Percentiles rank a stretch among this genome's conserved stretches.
phyloP scores from a whole-genome alignment of 805 yeast genomes.

The Vanderwaltozyma tropicalis region DNA sequence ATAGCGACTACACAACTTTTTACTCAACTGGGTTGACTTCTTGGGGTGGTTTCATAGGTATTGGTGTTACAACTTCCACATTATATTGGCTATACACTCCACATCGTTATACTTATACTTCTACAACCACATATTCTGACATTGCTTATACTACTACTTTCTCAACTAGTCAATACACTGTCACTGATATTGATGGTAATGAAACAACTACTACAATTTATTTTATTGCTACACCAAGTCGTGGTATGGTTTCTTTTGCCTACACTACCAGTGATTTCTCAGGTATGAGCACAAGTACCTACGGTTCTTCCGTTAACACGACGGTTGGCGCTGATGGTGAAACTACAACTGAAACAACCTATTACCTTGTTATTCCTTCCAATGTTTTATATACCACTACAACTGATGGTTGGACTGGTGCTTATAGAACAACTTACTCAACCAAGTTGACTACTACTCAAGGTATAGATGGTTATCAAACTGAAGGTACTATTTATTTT shows the following conservation, averaged over 20 bases:
- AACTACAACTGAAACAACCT: neutral
- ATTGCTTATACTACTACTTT: no score
- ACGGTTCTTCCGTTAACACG: neutral
- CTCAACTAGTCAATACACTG: no score
- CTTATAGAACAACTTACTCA: constrained; percentile 1
- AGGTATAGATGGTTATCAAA: constrained; percentile 4
- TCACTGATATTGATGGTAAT: constrained; percentile 5
- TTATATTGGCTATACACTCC: neutral
- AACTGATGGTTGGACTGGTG: neutral
- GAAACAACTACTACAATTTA: constrained; percentile 4
- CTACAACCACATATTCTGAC: neutral
- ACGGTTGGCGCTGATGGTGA: neutral
- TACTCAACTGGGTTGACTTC: neutral
- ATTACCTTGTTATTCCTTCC: neutral
- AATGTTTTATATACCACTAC: neutral
- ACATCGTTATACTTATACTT: neutral
- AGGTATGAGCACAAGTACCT: neutral
- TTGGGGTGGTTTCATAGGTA: neutral
- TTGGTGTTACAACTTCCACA: neutral
- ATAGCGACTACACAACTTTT: constrained; percentile 2
- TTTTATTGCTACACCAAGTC: constrained; percentile 4
- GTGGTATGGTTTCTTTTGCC: neutral
- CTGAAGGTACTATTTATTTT: constrained; percentile 4
- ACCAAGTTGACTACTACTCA: neutral
- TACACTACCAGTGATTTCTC: neutral